Percentiles rank a stretch among this genome's conserved stretches.
Evolutionary conservation across 2,329 filamentous ascomycete species (phyloP).

Genomic region (Acephala macrosclerotiorum): DNA sequence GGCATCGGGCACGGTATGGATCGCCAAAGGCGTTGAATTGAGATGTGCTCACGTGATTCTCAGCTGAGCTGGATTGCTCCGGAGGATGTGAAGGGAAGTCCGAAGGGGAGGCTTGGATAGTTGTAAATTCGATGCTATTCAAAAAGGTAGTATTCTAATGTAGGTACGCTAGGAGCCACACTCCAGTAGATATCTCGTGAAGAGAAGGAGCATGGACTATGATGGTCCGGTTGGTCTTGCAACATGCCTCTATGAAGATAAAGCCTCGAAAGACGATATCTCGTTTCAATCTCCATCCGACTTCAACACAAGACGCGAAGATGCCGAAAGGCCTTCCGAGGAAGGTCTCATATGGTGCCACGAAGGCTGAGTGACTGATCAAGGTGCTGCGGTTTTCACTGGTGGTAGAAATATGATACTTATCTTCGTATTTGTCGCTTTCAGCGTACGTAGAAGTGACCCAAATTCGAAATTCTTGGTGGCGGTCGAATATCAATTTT

Average conservation of each 20-base stretch:
- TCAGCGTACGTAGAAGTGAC: background rate
- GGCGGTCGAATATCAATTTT: background rate
- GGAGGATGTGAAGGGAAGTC: background rate
- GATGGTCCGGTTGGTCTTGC: slow-evolving; percentile 59
- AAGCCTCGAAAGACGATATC: slow-evolving; percentile 41
- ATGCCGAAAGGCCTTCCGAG: slow-evolving; percentile 50
- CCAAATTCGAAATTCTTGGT: background rate
- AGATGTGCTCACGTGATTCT: background rate
- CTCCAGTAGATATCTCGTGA: slow-evolving; percentile 51
- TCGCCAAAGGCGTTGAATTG: background rate
- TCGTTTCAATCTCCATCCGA: slow-evolving; percentile 51
- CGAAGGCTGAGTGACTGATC: slow-evolving; percentile 55
- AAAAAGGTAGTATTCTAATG: background rate
- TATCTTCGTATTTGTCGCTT: background rate
- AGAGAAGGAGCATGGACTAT: slow-evolving; percentile 61
- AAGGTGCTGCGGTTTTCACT: slow-evolving; percentile 39
- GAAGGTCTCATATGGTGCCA: slow-evolving; percentile 52
- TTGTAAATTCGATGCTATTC: background rate
- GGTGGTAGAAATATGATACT: slow-evolving; percentile 1
- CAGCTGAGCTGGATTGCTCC: background rate
- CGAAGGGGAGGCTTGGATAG: background rate
- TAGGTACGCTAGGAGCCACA: slow-evolving; percentile 56
- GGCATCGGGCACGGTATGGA: background rate
- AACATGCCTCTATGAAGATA: slow-evolving; percentile 49
- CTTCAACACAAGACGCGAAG: slow-evolving; percentile 55